phyloP scores from a whole-genome alignment of 495 filamentous ascomycete species.

The Xylaria sp. region DNA sequence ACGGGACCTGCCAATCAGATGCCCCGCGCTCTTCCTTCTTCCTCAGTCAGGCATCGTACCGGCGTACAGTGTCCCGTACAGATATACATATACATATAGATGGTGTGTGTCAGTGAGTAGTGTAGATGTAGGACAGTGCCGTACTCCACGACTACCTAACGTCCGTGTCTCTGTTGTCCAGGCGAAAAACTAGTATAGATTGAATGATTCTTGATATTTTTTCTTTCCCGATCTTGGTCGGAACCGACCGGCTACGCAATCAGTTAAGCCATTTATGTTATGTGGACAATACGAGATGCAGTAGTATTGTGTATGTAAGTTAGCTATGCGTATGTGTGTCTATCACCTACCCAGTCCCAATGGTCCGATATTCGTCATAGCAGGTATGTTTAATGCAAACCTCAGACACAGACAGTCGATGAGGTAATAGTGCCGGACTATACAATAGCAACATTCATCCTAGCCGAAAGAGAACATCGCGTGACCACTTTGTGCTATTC shows the following conservation, averaged over 20 bases:
- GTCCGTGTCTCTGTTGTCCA: neutral
- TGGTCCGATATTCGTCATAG: slow-evolving; percentile 14
- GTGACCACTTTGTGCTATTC: slow-evolving; percentile 23
- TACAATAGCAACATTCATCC: neutral
- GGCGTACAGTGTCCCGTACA: neutral
- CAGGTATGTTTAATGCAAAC: slow-evolving; percentile 1
- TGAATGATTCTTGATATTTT: neutral
- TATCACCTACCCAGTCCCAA: too few species aligned
- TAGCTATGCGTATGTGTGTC: neutral
- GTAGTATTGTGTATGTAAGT: too few species aligned
- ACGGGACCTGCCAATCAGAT: slow-evolving; percentile 7
- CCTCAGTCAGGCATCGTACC: slow-evolving; percentile 6
- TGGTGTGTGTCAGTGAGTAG: neutral
- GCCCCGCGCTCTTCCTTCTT: neutral
- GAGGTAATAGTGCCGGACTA: slow-evolving; percentile 13
- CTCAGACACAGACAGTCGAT: slow-evolving; percentile 6
- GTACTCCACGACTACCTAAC: neutral
- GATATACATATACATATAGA: neutral
- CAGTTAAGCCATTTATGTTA: neutral
- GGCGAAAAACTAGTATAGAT: neutral
- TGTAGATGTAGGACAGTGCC: too few species aligned
- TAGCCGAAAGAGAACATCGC: slow-evolving; percentile 12
- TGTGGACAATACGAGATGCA: neutral
- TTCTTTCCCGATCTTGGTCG: neutral
- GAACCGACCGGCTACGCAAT: slow-evolving; percentile 8